Base-by-base conservation (phyloP, 1,284 basidiomycete genomes). In the Athelia sp. region DNA sequence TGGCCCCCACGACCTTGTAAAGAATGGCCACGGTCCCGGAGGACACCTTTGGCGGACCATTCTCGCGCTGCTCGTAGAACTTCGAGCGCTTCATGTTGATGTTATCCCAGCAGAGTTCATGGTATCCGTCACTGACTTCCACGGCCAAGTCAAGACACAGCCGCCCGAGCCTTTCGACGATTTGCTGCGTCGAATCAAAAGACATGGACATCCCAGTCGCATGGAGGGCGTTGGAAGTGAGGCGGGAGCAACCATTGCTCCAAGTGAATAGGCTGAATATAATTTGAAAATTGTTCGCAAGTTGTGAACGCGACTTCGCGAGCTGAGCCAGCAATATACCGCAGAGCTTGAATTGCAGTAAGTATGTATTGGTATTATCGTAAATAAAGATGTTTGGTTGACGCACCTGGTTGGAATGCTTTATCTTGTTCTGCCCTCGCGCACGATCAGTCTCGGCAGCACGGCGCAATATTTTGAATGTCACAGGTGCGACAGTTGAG, bases 51-150 rank as follows among this genome's bases (percentile, higher is more conserved):
- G 50, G 46, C 22, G 56, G 52, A 14, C 53, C 51, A 22, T 44
- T 43, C 4, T 52, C 57, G 1, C 50, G 48, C 47, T 67, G 65
- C 45, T 68, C 63, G 13, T 63, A 53, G 50, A 57, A 58, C 9
- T 59, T 62, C 0, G 66, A 70, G 0, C 54, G 62, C 13, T 48
- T 57, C 24, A 70, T 23, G 40, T 68, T 65, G 17, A 70, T 43
- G 46, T 68, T 70, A 26, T 44, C 43, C 21, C 24, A 44, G 43
- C 10, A 44, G 9, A 44, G 11, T n/a, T n/a, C 43, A 23, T 44
- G 43, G 17, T 15, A 44, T 4, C 19, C 23, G 19, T 26, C n/a
- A 23, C 6, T n/a, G 17, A 44, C n/a, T 4, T 22, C 14, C 8
- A 4, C 23, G 18, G 43, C 43, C 4, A 22, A 21, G 18, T 9